Evolutionary conservation across 169 alveolate species (phyloP), one percentile per base, ranked within the genome.

Genomic region (Babesia bigemina): DNA sequence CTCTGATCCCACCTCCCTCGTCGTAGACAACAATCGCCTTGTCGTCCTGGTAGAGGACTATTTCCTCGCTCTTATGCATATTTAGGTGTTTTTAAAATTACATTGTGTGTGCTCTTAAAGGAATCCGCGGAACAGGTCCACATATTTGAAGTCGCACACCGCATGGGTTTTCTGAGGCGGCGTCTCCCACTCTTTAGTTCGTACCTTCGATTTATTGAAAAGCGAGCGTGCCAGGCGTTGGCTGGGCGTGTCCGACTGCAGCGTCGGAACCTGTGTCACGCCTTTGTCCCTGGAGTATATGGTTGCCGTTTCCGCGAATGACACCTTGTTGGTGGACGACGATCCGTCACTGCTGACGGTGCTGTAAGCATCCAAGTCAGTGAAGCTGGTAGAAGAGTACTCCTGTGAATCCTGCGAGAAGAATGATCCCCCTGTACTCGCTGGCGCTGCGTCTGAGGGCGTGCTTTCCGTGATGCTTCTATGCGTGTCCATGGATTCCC

Each of bases 11-110:
- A 42, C 58, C 84, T 0, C 65, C 74, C 26, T 79, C 60, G 63
- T 72, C 63, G 60, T 61, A 79, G n/a, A 79, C 55, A 53, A 79
- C 87, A 13, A 79, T 71, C 42, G 87, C 78, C 84, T 74, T 79
- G 59, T 79, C 81, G 70, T 79, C 75, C 21, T 63, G 58, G 36
- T 50, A 79, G 22, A 79, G 71, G 14, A 79, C 87, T 4, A 79
- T 69, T 26, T 79, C 87, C 17, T 61, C 76, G 22, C 75, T 24
- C 29, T 71, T 56, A 21, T 22, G 60, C 71, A 61, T 70, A 24
- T 50, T 36, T 17, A 8, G 4, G 13, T 21, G 44, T 4, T 13
- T 48, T 67, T 44, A 45, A 61, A 58, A 28, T n/a, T 45, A 63
- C 12, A 53, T 14, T 53, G 36, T 53, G 22, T 53, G 61, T 9